These are phyloP conservation scores for Ogataea kodamae DNA, from an alignment of 805 yeast species.

Conservation along the genomic window DNA sequence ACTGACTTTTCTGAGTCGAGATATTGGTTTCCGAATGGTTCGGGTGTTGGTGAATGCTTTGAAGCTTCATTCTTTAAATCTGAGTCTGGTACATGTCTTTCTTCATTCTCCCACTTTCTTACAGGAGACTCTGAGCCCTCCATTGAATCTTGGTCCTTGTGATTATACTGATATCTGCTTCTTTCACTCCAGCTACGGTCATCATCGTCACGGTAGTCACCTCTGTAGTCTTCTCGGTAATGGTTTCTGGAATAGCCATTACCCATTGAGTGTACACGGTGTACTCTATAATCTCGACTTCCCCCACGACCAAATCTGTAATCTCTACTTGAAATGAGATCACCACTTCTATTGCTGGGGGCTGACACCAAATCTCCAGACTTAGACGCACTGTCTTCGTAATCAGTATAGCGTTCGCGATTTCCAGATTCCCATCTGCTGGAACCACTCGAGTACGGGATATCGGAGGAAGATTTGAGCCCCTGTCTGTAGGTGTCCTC, in stretches of 20 bases:
- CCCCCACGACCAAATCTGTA: conserved; percentile 14
- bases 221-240: conserved; percentile 13
- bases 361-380: conserved; percentile 23
- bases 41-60: too few species aligned
- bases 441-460: conserved; percentile 8
- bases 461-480: conserved; percentile 10
- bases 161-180: conserved; percentile 1
- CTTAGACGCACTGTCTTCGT: conserved; percentile 16
- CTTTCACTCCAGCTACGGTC: conserved; percentile 8
- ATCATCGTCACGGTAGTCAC: conserved; percentile 17
- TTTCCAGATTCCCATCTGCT: conserved; percentile 8
- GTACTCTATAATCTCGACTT: conserved; percentile 18
- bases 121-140: conserved; percentile 6
- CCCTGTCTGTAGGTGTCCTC: conserved; percentile 11
- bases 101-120: conserved; percentile 2
- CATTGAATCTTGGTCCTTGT: conserved; percentile 1
- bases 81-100: too few species aligned
- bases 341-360: conserved; percentile 22
- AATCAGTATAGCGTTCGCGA: conserved; percentile 14
- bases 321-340: conserved; percentile 19
- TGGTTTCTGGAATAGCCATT: conserved; percentile 15
- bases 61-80: too few species aligned
- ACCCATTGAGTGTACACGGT: conserved; percentile 5
- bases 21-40: too few species aligned
- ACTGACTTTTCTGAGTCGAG: too few species aligned